A percentile compares a stretch with the other conserved stretches of the same genome.
phyloP scores from a whole-genome alignment of 768 basidiomycete species.

The Rhizopogon rudus region DNA sequence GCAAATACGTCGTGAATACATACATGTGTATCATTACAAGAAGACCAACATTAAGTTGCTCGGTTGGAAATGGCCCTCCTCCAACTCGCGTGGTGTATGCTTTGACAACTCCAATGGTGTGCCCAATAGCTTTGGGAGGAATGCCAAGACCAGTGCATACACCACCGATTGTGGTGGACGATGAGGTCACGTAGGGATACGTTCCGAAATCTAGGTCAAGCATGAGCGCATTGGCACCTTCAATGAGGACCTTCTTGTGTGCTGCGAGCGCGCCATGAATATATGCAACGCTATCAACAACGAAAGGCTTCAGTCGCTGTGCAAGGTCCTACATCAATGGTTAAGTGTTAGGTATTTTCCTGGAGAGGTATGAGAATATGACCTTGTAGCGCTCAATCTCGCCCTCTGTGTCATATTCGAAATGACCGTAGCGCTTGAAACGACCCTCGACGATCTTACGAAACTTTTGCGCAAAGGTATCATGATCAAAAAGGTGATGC shows the following conservation, averaged over 20 bases:
- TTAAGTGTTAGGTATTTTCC: background rate
- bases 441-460: constrained; percentile 93
- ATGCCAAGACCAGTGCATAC: constrained; percentile 98
- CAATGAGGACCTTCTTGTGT: constrained; percentile 83
- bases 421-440: constrained; percentile 96
- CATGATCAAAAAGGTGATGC: constrained; percentile 91
- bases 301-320: constrained; percentile 78
- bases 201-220: constrained; percentile 98
- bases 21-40: background rate
- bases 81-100: constrained; percentile 98
- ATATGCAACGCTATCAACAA: constrained; percentile 84
- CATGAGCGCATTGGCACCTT: constrained; percentile 98
- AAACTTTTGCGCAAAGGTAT: constrained; percentile 86
- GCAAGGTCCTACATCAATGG: constrained; percentile 59
- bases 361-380: background rate
- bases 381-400: constrained; percentile 94
- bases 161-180: constrained; percentile 89
- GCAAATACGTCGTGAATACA: constrained; percentile 4
- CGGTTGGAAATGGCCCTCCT: constrained; percentile 97
- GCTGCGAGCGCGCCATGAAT: constrained; percentile 74
- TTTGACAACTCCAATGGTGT: constrained; percentile 89
- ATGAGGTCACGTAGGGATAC: constrained; percentile 96
- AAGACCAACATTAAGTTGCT: constrained; percentile 76
- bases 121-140: constrained; percentile 85
- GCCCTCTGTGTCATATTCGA: constrained; percentile 97